Percentiles rank a stretch among this genome's conserved stretches.
Conservation (phyloP, 345 rosid genomes). For the Syzygium jambos region DNA sequence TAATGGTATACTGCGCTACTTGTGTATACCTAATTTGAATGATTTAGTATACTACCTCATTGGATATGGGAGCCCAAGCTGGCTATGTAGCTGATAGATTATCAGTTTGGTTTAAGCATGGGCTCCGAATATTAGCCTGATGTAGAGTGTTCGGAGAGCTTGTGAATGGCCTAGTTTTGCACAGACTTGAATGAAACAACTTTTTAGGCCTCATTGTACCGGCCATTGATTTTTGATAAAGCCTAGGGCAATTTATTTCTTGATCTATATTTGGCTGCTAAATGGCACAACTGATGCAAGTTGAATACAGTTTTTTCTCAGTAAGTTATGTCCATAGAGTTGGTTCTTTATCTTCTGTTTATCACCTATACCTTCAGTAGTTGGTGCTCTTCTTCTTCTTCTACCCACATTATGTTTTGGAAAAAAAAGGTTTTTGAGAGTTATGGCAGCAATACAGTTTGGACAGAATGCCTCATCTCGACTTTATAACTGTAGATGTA, state of each 20-base stretch:
- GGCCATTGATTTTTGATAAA: background rate
- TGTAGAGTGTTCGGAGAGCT: background rate
- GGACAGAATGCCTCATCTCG: background rate
- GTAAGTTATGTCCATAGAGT: background rate
- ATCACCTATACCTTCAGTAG: background rate
- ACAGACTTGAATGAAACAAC: background rate
- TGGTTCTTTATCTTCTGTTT: background rate
- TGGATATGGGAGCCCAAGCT: background rate
- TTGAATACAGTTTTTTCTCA: background rate
- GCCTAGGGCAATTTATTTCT: background rate
- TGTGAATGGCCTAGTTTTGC: background rate
- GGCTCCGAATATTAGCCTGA: background rate
- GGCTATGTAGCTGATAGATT: background rate
- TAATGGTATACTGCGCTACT: slow-evolving; percentile 47
- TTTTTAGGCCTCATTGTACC: background rate
- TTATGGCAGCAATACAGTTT: background rate
- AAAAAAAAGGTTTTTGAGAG: background rate
- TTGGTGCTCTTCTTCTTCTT: background rate
- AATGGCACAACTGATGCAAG: background rate
- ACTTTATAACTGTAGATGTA: background rate
- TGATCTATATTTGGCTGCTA: background rate
- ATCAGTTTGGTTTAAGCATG: background rate
- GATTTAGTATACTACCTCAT: background rate
- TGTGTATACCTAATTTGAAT: background rate
- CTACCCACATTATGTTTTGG: background rate